Conservation (phyloP, 495 filamentous ascomycete species). For the Sabuloglossum arenarium region DNA sequence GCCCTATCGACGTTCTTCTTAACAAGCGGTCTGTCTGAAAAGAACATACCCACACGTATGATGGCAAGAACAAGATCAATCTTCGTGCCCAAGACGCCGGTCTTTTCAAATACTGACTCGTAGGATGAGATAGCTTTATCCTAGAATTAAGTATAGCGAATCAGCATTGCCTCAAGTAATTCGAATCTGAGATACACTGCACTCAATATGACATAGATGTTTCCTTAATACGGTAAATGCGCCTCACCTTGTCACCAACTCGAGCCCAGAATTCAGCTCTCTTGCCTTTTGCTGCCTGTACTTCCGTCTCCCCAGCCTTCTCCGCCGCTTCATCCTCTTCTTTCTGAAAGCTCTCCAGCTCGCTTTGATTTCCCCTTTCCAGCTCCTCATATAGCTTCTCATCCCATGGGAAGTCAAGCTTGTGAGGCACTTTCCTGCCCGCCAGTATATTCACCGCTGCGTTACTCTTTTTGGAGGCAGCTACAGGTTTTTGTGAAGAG, state of each 20-base stretch:
- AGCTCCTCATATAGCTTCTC: slow-evolving; percentile 70
- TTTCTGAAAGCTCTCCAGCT: slow-evolving; percentile 80
- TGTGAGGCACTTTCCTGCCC: slow-evolving; percentile 35
- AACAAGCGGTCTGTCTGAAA: slow-evolving; percentile 71
- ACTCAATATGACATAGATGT: background rate
- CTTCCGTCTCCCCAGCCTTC: slow-evolving; percentile 88
- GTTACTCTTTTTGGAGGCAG: slow-evolving; percentile 28
- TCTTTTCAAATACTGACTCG: slow-evolving; percentile 87
- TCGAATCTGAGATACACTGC: background rate
- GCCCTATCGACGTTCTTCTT: slow-evolving; percentile 89
- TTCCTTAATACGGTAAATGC: background rate
- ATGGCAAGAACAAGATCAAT: slow-evolving; percentile 93
- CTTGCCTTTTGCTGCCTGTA: slow-evolving; percentile 81
- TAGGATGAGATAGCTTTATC: slow-evolving; percentile 82
- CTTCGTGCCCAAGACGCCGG: slow-evolving; percentile 79
- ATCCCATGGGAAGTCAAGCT: slow-evolving; percentile 68
- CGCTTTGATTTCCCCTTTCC: slow-evolving; percentile 70
- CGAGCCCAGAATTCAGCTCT: slow-evolving; percentile 86
- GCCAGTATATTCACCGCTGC: slow-evolving; percentile 47
- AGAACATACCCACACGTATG: slow-evolving; percentile 88
- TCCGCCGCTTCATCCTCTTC: slow-evolving; percentile 89
- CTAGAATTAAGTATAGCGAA: slow-evolving; percentile 20
- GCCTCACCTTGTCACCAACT: slow-evolving; percentile 78
- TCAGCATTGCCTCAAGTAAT: background rate
- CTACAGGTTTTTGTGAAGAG: slow-evolving; percentile 18